A percentile compares a stretch with the other conserved stretches of the same genome.
Conservation (phyloP, 2,329 filamentous ascomycete genomes). For the Fusarium kyushuense region DNA sequence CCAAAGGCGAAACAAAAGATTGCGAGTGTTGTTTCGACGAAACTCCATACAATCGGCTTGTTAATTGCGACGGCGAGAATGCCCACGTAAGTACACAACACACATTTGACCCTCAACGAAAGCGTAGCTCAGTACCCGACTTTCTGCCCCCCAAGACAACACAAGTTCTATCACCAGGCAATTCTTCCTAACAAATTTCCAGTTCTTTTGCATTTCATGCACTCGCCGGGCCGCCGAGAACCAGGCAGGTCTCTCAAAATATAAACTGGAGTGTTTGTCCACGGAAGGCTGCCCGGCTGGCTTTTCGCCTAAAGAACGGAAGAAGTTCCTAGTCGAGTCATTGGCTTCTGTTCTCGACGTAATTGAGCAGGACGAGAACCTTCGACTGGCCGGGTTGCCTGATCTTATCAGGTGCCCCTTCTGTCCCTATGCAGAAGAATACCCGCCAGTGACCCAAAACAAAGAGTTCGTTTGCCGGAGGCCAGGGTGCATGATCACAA, state of each 20-base stretch:
- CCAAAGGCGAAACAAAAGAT: slow-evolving; percentile 68
- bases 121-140: not conserved
- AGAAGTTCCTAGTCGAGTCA: slow-evolving; percentile 68
- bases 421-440: slow-evolving; percentile 83
- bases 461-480: slow-evolving; percentile 80
- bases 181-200: slow-evolving; percentile 12
- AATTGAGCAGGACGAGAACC: slow-evolving; percentile 76
- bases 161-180: not conserved
- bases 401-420: slow-evolving; percentile 83
- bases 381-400: slow-evolving; percentile 77
- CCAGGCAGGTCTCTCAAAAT: slow-evolving; percentile 76
- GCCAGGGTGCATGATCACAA: slow-evolving; percentile 71
- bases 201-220: slow-evolving; percentile 78
- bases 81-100: slow-evolving; percentile 60
- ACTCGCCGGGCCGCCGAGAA: slow-evolving; percentile 73
- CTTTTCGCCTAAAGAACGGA: slow-evolving; percentile 69
- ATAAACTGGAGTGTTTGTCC: slow-evolving; percentile 78
- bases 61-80: slow-evolving; percentile 71
- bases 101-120: not conserved
- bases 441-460: slow-evolving; percentile 73
- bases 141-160: no score
- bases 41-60: slow-evolving; percentile 73
- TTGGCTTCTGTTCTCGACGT: slow-evolving; percentile 73
- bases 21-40: slow-evolving; percentile 81
- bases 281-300: slow-evolving; percentile 72